Evolutionary conservation across 2,329 filamentous ascomycete genomes (phyloP).

Genomic region (Trichoderma simmonsii): DNA sequence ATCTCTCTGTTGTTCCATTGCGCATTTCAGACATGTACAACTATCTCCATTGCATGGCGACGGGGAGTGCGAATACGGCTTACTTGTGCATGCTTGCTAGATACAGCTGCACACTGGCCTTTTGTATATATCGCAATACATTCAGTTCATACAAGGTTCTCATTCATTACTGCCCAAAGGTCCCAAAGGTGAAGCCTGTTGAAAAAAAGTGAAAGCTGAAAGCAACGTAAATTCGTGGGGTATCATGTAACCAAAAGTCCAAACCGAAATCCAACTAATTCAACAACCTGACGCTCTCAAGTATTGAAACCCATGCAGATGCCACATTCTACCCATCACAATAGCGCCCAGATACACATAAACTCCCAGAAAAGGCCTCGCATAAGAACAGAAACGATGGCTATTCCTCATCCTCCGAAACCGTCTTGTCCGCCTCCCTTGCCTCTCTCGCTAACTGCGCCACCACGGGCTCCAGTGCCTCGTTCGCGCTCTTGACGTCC

Average conservation of each 20-base stretch:
- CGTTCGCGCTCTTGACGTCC: conserved; percentile 54
- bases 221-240: conserved; percentile 5
- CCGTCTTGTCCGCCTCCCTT: conserved; percentile 29
- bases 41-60: neutral
- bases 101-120: neutral
- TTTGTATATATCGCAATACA: neutral
- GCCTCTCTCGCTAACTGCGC: conserved; percentile 51
- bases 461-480: conserved; percentile 45
- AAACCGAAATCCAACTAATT: neutral
- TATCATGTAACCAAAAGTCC: conserved; percentile 7
- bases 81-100: neutral
- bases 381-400: too few relatives aligned
- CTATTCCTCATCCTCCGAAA: neutral
- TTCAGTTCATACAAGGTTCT: neutral
- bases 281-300: neutral
- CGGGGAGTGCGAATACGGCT: neutral
- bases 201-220: neutral
- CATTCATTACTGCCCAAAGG: too few relatives aligned
- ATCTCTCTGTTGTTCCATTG: neutral
- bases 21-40: conserved; percentile 7
- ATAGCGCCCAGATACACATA: neutral
- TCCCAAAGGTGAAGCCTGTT: neutral
- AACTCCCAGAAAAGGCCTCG: neutral
- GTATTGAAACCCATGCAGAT: neutral
- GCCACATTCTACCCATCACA: neutral